phyloP scores from a whole-genome alignment of 148 eudicot species.

The Persicaria tinctoria region DNA sequence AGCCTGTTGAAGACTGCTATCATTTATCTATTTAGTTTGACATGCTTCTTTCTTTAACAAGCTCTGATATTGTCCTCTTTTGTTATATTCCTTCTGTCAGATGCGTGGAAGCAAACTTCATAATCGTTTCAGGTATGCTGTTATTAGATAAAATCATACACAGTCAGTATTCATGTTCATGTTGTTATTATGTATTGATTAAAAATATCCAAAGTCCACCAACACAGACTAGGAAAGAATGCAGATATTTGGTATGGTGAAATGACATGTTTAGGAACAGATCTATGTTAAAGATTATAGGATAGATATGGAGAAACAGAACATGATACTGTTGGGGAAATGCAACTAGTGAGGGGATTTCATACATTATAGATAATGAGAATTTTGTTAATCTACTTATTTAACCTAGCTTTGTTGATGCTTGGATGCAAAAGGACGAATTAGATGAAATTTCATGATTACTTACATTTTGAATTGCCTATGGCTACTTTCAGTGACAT shows the following conservation, averaged over 20 bases:
- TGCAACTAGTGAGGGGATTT: neutral
- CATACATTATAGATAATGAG: neutral
- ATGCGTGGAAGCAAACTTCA: too few relatives aligned
- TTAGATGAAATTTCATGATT: neutral
- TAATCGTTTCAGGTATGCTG: slow-evolving; percentile 75
- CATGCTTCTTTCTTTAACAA: too few relatives aligned
- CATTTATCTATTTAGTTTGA: too few relatives aligned
- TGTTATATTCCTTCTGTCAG: too few relatives aligned
- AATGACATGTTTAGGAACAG: neutral
- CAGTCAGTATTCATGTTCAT: neutral
- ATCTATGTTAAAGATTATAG: neutral
- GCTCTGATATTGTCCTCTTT: too few relatives aligned
- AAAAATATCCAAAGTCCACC: too few relatives aligned
- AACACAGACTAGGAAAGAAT: neutral
- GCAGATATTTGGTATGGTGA: neutral
- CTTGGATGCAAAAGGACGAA: neutral
- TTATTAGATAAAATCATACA: neutral
- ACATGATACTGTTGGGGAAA: neutral
- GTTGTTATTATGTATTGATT: neutral
- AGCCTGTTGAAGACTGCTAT: too few relatives aligned
- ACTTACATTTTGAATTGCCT: too few relatives aligned
- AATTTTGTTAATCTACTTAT: neutral
- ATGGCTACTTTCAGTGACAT: too few relatives aligned
- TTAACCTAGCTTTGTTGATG: neutral
- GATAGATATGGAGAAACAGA: neutral